Percentiles rank a stretch among this genome's conserved stretches.
These are phyloP conservation scores for Wickerhamiella azymoides DNA, from an alignment of 805 yeast species.

Conservation along the genomic window DNA sequence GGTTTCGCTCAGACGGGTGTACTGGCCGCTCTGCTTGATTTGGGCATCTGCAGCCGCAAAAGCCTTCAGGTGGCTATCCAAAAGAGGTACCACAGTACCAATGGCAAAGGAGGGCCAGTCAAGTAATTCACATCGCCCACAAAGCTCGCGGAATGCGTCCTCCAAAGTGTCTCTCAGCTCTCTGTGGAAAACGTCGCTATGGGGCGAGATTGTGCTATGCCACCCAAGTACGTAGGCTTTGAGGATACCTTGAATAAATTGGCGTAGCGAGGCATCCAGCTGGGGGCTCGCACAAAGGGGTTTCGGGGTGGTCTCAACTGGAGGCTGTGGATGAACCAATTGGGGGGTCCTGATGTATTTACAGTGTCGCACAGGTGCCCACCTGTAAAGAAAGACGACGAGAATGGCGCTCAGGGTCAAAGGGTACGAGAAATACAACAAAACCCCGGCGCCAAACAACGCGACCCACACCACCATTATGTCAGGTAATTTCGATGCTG, in stretches of 20 bases:
- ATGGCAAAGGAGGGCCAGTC: slow-evolving; percentile 49
- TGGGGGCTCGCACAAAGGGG: not conserved
- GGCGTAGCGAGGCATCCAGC: not conserved
- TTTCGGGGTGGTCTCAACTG: not conserved
- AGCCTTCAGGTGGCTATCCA: slow-evolving; percentile 48
- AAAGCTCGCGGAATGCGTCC: not conserved
- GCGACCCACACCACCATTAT: not conserved
- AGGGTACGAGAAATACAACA: not conserved
- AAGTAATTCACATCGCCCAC: slow-evolving; percentile 15
- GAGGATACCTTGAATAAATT: not conserved
- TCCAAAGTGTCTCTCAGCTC: not conserved
- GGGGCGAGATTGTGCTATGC: slow-evolving; percentile 5
- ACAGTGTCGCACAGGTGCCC: not conserved
- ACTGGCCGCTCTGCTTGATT: slow-evolving; percentile 20
- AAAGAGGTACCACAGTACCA: slow-evolving; percentile 43
- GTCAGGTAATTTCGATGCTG: not conserved
- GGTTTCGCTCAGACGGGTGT: slow-evolving; percentile 22
- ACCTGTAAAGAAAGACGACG: not conserved
- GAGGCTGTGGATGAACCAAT: not conserved
- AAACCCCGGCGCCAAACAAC: not conserved
- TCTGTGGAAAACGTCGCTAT: not conserved
- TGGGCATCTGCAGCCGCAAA: slow-evolving; percentile 32
- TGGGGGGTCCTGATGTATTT: not conserved
- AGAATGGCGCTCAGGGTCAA: not conserved
- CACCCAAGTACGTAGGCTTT: slow-evolving; percentile 1